Evolutionary conservation across 73 alveolate species (phyloP).

Genomic region (Paramecium pentaurelia): DNA sequence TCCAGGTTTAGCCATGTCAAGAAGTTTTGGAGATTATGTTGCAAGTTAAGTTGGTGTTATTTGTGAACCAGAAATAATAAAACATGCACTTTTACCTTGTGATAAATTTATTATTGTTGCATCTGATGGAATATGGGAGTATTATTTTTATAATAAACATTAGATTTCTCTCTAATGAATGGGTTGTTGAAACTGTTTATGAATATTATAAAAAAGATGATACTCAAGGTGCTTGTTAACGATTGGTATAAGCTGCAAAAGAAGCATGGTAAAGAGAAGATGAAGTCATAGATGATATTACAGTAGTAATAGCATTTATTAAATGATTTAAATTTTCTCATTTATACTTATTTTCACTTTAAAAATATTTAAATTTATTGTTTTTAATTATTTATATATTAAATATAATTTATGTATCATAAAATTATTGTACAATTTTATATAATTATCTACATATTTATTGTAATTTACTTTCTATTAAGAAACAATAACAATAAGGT

Average conservation of each 20-base stretch:
- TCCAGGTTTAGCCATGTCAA: conserved; percentile 86
- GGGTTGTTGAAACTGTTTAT: conserved; percentile 72
- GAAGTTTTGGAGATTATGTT: conserved; percentile 83
- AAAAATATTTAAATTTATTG: not conserved
- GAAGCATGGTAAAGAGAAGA: conserved; percentile 90
- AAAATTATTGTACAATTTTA: too few species aligned
- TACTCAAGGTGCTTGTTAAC: conserved; percentile 84
- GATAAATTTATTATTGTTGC: conserved; percentile 78
- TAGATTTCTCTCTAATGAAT: conserved; percentile 79
- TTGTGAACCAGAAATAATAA: conserved; percentile 72
- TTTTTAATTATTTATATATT: too few species aligned
- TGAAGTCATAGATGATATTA: conserved; percentile 92
- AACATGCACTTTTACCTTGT: conserved; percentile 62
- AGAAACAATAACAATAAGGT: conserved; percentile 27
- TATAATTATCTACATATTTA: not conserved
- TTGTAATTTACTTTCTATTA: not conserved
- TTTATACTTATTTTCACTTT: conserved; percentile 44
- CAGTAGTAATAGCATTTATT: conserved; percentile 79
- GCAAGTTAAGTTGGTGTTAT: conserved; percentile 74
- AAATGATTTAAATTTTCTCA: not conserved
- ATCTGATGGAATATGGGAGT: conserved; percentile 89
- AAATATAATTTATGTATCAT: too few species aligned
- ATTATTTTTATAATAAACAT: not conserved
- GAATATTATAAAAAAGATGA: conserved; percentile 81
- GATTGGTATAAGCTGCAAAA: conserved; percentile 71